These are phyloP conservation scores for Melanogaster broomeanus DNA, from an alignment of 768 basidiomycete genomes.

Conservation along the genomic window DNA sequence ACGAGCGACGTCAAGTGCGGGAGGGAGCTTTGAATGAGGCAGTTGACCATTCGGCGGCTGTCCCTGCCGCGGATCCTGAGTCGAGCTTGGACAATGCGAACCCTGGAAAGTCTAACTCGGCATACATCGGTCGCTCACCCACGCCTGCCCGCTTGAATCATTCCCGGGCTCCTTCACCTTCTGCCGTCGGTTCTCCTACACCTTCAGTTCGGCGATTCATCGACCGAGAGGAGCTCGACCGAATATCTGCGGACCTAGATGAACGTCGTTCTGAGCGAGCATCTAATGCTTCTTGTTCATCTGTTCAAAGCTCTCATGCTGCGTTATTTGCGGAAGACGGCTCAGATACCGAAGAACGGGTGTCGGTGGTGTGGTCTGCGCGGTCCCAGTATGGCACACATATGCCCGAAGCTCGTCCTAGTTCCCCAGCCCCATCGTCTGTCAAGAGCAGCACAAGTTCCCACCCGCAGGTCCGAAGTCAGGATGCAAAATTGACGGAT, in stretches of 20 bases:
- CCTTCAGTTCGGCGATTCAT: constrained; percentile 41
- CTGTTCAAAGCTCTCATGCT: constrained; percentile 3
- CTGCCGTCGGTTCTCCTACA: constrained; percentile 4
- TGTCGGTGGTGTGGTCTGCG: not conserved
- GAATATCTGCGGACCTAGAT: constrained; percentile 66
- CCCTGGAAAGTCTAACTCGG: not conserved
- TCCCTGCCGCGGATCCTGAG: not conserved
- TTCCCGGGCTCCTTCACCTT: not conserved
- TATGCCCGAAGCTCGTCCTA: not conserved
- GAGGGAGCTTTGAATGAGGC: constrained; percentile 35
- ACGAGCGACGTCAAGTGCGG: constrained; percentile 62
- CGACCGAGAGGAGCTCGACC: constrained; percentile 57
- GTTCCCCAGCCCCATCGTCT: not conserved
- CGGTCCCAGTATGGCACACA: not conserved
- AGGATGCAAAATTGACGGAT: constrained; percentile 3
- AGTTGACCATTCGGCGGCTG: constrained; percentile 1
- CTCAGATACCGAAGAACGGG: not conserved
- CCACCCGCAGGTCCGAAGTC: not conserved
- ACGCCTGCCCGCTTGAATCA: not conserved
- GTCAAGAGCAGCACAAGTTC: not conserved
- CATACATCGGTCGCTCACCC: not conserved
- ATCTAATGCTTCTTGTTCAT: constrained; percentile 23
- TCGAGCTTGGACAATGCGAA: constrained; percentile 29
- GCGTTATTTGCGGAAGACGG: not conserved
- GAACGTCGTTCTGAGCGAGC: constrained; percentile 60